Percentiles rank a stretch among this genome's conserved stretches.
Conservation (phyloP, 345 rosid genomes). For the Camelina laxa region DNA sequence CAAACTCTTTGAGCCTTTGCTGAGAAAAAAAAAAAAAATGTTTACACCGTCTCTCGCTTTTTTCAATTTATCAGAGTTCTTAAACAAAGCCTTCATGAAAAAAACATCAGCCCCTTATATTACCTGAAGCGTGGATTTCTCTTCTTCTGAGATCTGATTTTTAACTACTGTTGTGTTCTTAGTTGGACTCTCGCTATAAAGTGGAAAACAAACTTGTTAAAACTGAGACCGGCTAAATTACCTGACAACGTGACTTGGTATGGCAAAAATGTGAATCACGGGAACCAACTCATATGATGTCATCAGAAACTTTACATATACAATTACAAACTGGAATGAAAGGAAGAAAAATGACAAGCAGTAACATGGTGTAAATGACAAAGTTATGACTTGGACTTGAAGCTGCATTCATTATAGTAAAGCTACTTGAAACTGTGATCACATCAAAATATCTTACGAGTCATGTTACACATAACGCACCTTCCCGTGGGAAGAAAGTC, state of each 20-base stretch:
- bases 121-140: conserved; percentile 78
- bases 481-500: conserved; percentile 92
- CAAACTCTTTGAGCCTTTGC: conserved; percentile 79
- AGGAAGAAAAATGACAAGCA: conserved; percentile 5
- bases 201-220: conserved; percentile 17
- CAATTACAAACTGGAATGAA: not conserved
- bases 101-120: not conserved
- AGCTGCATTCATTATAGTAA: conserved; percentile 1
- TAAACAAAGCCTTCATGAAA: not conserved
- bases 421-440: conserved; percentile 8
- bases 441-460: conserved; percentile 38
- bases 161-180: conserved; percentile 56
- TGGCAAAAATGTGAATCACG: conserved; percentile 11
- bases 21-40: conserved; percentile 45
- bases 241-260: conserved; percentile 18
- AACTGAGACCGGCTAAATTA: conserved; percentile 18
- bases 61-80: not conserved
- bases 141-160: conserved; percentile 71
- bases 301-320: not conserved
- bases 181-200: conserved; percentile 58
- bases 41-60: conserved; percentile 18
- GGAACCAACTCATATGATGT: conserved; percentile 2
- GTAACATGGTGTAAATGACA: conserved; percentile 7
- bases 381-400: conserved; percentile 2
- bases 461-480: conserved; percentile 52